Conservation (phyloP, 176 grass and related monocot species). For the Hyparrhenia diplandra region DNA sequence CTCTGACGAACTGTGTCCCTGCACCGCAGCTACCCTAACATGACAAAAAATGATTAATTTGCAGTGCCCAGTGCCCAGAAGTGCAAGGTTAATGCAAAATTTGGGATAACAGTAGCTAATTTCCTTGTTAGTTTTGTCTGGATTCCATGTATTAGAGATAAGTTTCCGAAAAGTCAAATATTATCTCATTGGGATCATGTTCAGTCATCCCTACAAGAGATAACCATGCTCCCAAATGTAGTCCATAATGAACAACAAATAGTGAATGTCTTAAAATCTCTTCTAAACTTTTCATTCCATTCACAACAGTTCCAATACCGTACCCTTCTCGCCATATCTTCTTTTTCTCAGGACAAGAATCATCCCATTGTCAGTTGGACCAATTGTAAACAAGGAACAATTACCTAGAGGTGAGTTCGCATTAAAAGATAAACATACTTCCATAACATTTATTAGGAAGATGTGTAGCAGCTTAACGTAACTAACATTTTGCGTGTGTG, state of each 20-base stretch:
- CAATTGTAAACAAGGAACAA: background rate
- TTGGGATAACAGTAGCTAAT: background rate
- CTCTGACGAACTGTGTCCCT: background rate
- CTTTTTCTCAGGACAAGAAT: background rate
- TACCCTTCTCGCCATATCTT: background rate
- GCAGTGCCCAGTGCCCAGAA: background rate
- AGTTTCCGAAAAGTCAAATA: background rate
- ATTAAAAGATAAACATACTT: background rate
- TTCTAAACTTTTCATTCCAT: background rate
- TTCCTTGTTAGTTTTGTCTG: background rate
- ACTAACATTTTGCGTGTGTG: no score
- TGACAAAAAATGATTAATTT: background rate
- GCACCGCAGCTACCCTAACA: background rate
- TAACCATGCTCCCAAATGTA: background rate
- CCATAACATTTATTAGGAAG: background rate
- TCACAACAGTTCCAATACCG: background rate
- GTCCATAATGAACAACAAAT: background rate
- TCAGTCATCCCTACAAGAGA: background rate
- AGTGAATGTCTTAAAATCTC: background rate
- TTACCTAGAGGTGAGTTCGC: background rate
- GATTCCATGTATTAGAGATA: background rate
- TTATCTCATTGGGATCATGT: background rate
- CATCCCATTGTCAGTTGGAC: background rate
- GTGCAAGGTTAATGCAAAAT: background rate
- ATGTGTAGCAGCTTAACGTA: no score